Base-by-base conservation (phyloP, 1,139 yeast genomes). In the Saccharomyces hybrid region DNA sequence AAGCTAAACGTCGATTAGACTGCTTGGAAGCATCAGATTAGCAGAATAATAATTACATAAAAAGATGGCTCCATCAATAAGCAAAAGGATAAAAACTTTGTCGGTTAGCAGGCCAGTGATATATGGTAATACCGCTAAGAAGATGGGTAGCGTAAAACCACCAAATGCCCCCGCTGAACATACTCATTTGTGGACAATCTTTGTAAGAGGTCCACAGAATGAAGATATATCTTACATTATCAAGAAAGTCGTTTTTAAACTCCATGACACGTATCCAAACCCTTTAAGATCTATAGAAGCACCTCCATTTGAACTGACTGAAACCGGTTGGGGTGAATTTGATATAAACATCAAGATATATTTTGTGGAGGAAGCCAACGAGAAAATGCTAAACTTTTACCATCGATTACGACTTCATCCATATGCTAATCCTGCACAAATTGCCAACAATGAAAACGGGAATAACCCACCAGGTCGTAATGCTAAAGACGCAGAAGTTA, bases 241-340 rank as follows among this genome's bases (percentile, higher is more conserved):
- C 64, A 91, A 91, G 64, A 85, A 88, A 67, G 98, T 95, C 1
- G 91, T 93, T 0, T 93, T 91, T 76, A 93, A 95, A 68, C 76
- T 93, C 42, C 99, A 93, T 69, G 99, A 93, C 61, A 93, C 99
- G 0, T 93, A 93, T 65, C 87, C 85, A 11, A 88, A 84, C 62
- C 83, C 97, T 1, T 82, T 90, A 16, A 74, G 99, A 55, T 78
- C 95, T 1, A 78, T 93, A 6, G 99, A 93, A 59, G 71, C 77
- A 32, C 97, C 97, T 2, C 99, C 99, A 0, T 93, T 87, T 64
- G 95, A 91, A 68, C 91, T 93, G 13, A 88, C 96, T 0, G 99
- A 95, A 67, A 88, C 98, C 0, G 99, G 99, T 0, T 93, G 99
- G 99, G 99, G 99, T 58, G 99, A 93, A 70, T 93, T 93, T 72